phyloP scores from a whole-genome alignment of 1,284 basidiomycete genomes.

The Microbotryum scabiosae region DNA sequence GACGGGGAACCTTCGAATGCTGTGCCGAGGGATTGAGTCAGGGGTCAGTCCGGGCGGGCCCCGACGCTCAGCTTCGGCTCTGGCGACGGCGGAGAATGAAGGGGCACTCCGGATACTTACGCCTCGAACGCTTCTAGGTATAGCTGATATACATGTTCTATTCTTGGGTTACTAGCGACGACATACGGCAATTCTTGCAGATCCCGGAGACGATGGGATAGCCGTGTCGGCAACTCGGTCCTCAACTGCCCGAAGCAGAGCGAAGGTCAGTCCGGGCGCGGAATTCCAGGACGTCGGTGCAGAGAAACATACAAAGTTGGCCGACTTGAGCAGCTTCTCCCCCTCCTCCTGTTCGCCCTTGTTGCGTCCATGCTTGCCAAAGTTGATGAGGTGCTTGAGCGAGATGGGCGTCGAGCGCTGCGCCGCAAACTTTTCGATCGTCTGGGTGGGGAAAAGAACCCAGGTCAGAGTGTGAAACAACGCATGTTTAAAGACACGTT shows the following conservation, averaged over 20 bases:
- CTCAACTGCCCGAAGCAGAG: conserved; percentile 45
- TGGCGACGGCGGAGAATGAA: background rate
- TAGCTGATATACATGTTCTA: conserved; percentile 69
- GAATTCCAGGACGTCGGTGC: background rate
- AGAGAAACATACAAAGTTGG: conserved; percentile 30
- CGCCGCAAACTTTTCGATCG: background rate
- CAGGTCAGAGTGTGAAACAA: background rate
- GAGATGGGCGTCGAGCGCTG: conserved; percentile 28
- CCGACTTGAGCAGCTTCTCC: conserved; percentile 32
- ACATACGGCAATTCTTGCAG: conserved; percentile 78
- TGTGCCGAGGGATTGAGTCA: conserved; percentile 36
- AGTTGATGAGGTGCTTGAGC: conserved; percentile 34
- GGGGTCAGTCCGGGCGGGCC: conserved; percentile 54
- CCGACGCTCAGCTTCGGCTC: conserved; percentile 73
- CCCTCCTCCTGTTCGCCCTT: conserved; percentile 29
- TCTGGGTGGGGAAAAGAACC: conserved; percentile 9
- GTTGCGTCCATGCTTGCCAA: conserved; percentile 26
- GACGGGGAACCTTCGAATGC: conserved; percentile 65
- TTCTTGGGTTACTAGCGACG: conserved; percentile 75
- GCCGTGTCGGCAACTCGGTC: conserved; percentile 74
- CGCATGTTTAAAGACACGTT: too few relatives aligned
- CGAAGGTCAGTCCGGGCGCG: background rate
- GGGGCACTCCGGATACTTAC: conserved; percentile 44
- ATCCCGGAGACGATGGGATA: conserved; percentile 78
- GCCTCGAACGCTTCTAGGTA: conserved; percentile 44